These are phyloP conservation scores for Didymella pinodella DNA, from an alignment of 2,329 filamentous ascomycete genomes.

Conservation along the genomic window DNA sequence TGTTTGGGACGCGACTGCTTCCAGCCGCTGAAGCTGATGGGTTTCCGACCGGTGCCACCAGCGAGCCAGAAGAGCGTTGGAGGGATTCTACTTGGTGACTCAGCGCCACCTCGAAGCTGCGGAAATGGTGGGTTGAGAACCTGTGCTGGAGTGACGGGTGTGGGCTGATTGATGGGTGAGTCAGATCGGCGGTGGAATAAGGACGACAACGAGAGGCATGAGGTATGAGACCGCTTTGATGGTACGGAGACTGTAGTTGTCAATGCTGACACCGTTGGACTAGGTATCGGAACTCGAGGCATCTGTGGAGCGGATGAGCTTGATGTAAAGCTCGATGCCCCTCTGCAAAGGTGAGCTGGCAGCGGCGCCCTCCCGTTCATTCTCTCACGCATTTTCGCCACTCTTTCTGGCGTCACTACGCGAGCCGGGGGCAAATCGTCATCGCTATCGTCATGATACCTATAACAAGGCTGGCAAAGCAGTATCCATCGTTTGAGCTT, in stretches of 20 bases:
- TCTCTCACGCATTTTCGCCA: not conserved
- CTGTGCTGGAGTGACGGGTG: not conserved
- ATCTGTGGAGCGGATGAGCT: not conserved
- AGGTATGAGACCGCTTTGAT: not conserved
- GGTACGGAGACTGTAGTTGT: not conserved
- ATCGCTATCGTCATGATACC: conserved; percentile 8
- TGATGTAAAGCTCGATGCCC: not conserved
- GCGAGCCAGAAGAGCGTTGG: conserved; percentile 36
- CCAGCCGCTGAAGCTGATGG: conserved; percentile 30
- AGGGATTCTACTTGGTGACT: conserved; percentile 24
- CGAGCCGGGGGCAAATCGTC: conserved; percentile 6
- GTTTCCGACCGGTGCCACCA: conserved; percentile 27
- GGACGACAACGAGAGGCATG: not conserved
- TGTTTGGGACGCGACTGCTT: conserved; percentile 32
- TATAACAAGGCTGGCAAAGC: conserved; percentile 9
- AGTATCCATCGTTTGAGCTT: conserved; percentile 15
- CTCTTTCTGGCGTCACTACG: conserved; percentile 3
- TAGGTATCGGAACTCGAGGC: not conserved
- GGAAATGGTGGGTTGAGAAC: not conserved
- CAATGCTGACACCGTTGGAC: not conserved
- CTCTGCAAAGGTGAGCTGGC: not conserved
- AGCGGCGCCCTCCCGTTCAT: conserved; percentile 6
- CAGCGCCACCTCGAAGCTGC: conserved; percentile 32
- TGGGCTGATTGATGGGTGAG: not conserved
- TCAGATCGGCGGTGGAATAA: not conserved